Evolutionary conservation across 1,284 basidiomycete genomes (phyloP), one percentile per base, ranked within the genome.

Genomic region (Agaricales sp.): DNA sequence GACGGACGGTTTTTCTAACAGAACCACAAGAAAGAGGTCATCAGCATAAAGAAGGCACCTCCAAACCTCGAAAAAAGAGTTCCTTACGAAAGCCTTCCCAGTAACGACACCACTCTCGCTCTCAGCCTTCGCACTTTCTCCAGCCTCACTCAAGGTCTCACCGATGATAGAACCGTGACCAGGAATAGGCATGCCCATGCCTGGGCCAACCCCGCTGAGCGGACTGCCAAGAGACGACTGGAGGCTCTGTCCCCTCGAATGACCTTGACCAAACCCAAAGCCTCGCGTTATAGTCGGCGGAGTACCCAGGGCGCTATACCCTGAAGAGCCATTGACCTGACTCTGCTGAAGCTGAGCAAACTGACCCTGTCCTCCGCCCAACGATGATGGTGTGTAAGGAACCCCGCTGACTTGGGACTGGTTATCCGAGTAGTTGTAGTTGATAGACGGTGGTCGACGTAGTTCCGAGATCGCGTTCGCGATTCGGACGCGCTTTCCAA

Each of bases 391-490:
- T n/a, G 30, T 35, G n/a, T 35, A 35, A 8, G 30, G 30, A 35
- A 58, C 4, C 52, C 55, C 11, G 38, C 55, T 13, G 53, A 35
- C n/a, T 11, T 11, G n/a, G n/a, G 30, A 35, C 30, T 35, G 30
- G 30, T 8, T 11, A n/a, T 35, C 30, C 11, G 73, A 73, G 50
- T 67, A 67, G 0, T 49, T 51, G 37, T 75, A 70, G 43, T 69
- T 39, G 52, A 77, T 62, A 1, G 80, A 82, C 0, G 78, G 74
- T 0, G 87, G 85, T 1, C 80, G 77, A 21, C 82, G 80, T 1
- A 99, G 78, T 56, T 99, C 95, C 19, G 80, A 70, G 61, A 99
- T 97, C n/a, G 90, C 92, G 58, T 95, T 93, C 25, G 89, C 85
- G 50, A 99, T 92, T 48, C 92, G 83, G 62, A 92, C 79, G 14